Evolutionary conservation across 1,139 yeast genomes (phyloP).

Genomic region (Hyphopichia fennica): DNA sequence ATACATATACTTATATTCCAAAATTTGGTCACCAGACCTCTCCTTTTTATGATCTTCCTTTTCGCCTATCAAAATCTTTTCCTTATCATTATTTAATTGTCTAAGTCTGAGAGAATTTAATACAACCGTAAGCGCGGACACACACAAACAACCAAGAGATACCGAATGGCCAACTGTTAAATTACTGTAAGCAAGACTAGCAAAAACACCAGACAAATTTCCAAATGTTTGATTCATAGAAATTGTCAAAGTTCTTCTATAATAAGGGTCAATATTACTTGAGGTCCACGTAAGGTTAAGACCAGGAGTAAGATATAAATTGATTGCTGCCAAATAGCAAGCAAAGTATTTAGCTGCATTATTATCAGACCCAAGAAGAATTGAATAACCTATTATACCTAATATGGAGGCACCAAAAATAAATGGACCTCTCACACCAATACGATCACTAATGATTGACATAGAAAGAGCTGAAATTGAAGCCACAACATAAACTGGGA

Average conservation of each 20-base stretch:
- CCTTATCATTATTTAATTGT: slow-evolving; percentile 6
- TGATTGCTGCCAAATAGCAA: slow-evolving; percentile 40
- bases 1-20: slow-evolving; percentile 18
- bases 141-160: slow-evolving; percentile 31
- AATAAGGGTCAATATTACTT: slow-evolving; percentile 44
- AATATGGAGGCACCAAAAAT: slow-evolving; percentile 23
- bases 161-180: slow-evolving; percentile 36
- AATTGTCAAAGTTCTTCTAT: slow-evolving; percentile 45
- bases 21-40: slow-evolving; percentile 20
- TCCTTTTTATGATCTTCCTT: slow-evolving; percentile 13
- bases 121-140: slow-evolving; percentile 16
- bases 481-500: slow-evolving; percentile 48
- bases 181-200: slow-evolving; percentile 45
- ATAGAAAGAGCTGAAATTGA: slow-evolving; percentile 35
- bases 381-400: slow-evolving; percentile 38
- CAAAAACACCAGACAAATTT: slow-evolving; percentile 45
- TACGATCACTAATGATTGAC: slow-evolving; percentile 40
- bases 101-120: slow-evolving; percentile 8
- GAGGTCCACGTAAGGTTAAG: slow-evolving; percentile 47
- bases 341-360: slow-evolving; percentile 48
- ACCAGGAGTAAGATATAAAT: slow-evolving; percentile 41
- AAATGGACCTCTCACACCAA: slow-evolving; percentile 15
- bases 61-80: slow-evolving; percentile 14
- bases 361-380: slow-evolving; percentile 26
- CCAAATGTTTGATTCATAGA: slow-evolving; percentile 47